Evolutionary conservation across 176 grass and related monocot species (phyloP).

Genomic region (Eremochloa ophiuroides): DNA sequence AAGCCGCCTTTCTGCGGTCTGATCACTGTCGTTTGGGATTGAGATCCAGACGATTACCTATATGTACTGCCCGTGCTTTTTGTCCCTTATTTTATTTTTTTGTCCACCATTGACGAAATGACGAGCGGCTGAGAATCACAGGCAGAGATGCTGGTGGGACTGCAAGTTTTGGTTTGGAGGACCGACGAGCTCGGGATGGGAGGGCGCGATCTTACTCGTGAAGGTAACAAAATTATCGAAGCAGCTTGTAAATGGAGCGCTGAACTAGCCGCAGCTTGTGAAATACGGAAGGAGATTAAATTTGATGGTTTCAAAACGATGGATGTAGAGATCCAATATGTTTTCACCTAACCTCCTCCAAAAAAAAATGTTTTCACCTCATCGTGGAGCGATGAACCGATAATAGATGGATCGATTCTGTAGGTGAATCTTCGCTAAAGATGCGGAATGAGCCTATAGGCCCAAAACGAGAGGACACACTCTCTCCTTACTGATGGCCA

Average conservation of each 20-base stretch:
- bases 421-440: no score
- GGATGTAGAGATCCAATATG: no score
- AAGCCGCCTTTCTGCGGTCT: conserved; percentile 13
- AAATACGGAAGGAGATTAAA: no score
- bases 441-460: background rate
- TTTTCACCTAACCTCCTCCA: no score
- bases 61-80: background rate
- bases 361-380: no score
- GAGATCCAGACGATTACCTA: background rate
- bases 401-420: background rate
- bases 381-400: background rate
- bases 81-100: background rate
- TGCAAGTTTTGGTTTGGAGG: background rate
- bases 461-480: background rate
- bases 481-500: no score
- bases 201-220: no score
- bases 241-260: no score
- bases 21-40: background rate
- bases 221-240: no score
- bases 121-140: background rate
- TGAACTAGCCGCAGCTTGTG: no score
- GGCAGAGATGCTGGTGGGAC: background rate
- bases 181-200: background rate
- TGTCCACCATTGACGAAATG: background rate
- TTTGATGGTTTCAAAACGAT: no score